Conservation (phyloP, 2,329 filamentous ascomycete genomes). For the Huntiella moniliformis region DNA sequence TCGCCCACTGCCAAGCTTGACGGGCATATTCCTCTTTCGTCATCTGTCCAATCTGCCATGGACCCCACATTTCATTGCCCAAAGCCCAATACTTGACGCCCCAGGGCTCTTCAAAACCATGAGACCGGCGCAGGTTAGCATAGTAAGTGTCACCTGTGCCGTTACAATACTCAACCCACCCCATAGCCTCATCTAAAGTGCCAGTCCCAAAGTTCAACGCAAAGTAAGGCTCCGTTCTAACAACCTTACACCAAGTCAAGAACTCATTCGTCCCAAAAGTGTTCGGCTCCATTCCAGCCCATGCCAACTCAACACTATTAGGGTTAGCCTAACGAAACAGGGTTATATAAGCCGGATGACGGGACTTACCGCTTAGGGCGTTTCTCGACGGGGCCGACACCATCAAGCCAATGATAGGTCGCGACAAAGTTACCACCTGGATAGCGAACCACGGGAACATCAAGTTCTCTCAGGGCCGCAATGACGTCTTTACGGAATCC, state of each 20-base stretch:
- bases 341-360: neutral
- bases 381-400: slow-evolving; percentile 53
- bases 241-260: slow-evolving; percentile 57
- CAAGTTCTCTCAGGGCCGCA: slow-evolving; percentile 50
- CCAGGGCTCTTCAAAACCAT: slow-evolving; percentile 61
- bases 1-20: slow-evolving; percentile 52
- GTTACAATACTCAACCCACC: slow-evolving; percentile 79
- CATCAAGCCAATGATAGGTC: slow-evolving; percentile 73
- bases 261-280: slow-evolving; percentile 76
- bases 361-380: slow-evolving; percentile 30
- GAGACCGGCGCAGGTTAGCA: slow-evolving; percentile 57
- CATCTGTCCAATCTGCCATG: slow-evolving; percentile 49
- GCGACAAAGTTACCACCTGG: slow-evolving; percentile 73
- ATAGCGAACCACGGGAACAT: slow-evolving; percentile 60
- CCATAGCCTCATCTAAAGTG: slow-evolving; percentile 34
- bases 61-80: slow-evolving; percentile 55
- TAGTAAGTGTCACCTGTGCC: slow-evolving; percentile 60
- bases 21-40: slow-evolving; percentile 52
- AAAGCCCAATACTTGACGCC: slow-evolving; percentile 73
- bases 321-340: neutral
- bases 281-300: slow-evolving; percentile 60
- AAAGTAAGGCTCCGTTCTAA: slow-evolving; percentile 61
- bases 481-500: slow-evolving; percentile 69
- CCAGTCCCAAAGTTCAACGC: slow-evolving; percentile 69
- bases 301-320: slow-evolving; percentile 54